Percentiles rank a stretch among this genome's conserved stretches.
Conservation (phyloP, 108 stramenopile species). For the Discostella pseudostelligera region DNA sequence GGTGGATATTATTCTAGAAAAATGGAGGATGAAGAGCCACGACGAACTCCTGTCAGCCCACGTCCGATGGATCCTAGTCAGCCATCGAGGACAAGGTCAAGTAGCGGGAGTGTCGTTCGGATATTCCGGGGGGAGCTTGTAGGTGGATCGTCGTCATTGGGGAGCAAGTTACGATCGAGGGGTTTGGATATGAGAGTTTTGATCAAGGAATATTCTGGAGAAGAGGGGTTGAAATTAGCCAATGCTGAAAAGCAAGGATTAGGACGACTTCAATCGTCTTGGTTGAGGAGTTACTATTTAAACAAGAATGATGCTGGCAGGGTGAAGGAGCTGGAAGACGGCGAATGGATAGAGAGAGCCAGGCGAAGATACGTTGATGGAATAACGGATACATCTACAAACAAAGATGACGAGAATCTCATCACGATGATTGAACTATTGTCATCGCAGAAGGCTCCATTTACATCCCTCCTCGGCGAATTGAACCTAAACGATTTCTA, state of each 20-base stretch:
- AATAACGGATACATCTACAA: conserved; percentile 40
- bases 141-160: conserved; percentile 38
- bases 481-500: conserved; percentile 77
- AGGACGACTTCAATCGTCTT: conserved; percentile 56
- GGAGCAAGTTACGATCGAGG: conserved; percentile 44
- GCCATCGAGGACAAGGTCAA: conserved; percentile 64
- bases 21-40: background rate
- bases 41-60: conserved; percentile 48
- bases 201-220: conserved; percentile 76
- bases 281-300: conserved; percentile 28
- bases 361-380: conserved; percentile 46
- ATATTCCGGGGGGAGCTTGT: conserved; percentile 72
- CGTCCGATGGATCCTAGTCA: conserved; percentile 68
- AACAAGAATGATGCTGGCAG: conserved; percentile 4
- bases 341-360: conserved; percentile 60
- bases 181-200: conserved; percentile 71
- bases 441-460: conserved; percentile 37
- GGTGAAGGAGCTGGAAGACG: conserved; percentile 35
- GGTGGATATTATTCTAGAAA: conserved; percentile 20
- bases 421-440: conserved; percentile 40
- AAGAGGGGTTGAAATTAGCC: conserved; percentile 56
- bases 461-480: conserved; percentile 68
- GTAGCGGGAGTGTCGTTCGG: conserved; percentile 75
- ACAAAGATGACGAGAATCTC: conserved; percentile 65
- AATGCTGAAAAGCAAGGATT: conserved; percentile 48